Percentiles rank a stretch among this genome's conserved stretches.
These are phyloP conservation scores for Trichoderma guizhouense DNA, from an alignment of 2,329 filamentous ascomycete genomes.

Conservation along the genomic window DNA sequence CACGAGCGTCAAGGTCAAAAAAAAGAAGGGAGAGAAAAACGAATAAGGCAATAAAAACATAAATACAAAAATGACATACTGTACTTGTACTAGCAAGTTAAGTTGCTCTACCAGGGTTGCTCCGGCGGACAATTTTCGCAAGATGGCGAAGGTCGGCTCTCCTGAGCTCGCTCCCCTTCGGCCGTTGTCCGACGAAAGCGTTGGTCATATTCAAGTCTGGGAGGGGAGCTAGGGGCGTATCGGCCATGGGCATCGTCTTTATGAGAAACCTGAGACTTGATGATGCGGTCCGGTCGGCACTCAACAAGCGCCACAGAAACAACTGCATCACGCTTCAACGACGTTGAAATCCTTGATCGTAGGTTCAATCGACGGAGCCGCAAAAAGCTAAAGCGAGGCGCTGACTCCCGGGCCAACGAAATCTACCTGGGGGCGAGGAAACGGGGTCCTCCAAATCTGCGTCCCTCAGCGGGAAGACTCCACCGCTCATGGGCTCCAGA, in stretches of 20 bases:
- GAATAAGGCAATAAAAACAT: background rate
- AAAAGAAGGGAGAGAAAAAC: background rate
- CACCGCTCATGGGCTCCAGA: conserved; percentile 23
- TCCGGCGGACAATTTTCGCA: conserved; percentile 16
- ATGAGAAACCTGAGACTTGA: background rate
- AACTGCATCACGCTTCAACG: background rate
- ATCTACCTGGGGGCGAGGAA: conserved; percentile 18
- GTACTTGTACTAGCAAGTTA: background rate
- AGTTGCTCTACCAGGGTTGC: conserved; percentile 3
- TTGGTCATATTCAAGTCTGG: conserved; percentile 5
- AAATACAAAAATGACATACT: background rate
- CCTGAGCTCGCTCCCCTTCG: conserved; percentile 9
- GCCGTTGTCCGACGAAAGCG: conserved; percentile 18
- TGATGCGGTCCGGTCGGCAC: background rate
- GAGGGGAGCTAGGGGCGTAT: conserved; percentile 12
- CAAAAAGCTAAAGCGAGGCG: conserved; percentile 18
- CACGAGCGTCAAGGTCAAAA: background rate
- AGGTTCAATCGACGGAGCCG: conserved; percentile 4
- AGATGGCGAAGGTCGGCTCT: conserved; percentile 6
- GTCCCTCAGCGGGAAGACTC: conserved; percentile 22
- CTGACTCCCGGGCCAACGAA: conserved; percentile 18
- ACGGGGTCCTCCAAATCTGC: conserved; percentile 21
- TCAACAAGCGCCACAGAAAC: background rate
- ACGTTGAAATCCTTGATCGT: background rate
- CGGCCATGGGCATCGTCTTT: background rate